Conservation (phyloP, 2,329 filamentous ascomycete species). For the Microdochium nivale region DNA sequence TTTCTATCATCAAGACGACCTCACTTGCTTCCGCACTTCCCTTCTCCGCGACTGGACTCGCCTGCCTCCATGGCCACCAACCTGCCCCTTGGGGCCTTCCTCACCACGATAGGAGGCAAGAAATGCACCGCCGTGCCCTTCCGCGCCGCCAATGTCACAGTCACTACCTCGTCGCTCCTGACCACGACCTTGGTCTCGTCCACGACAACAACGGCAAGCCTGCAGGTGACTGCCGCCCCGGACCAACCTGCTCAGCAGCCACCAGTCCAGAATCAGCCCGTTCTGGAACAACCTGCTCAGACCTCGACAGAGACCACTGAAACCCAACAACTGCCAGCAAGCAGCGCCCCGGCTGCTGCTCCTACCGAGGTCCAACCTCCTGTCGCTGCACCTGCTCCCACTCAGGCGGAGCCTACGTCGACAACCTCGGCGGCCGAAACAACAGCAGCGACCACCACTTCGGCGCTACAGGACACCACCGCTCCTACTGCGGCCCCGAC, state of each 20-base stretch:
- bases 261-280: slow-evolving; percentile 1
- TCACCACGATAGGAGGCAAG: slow-evolving; percentile 39
- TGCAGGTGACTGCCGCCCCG: not conserved
- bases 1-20: slow-evolving; percentile 15
- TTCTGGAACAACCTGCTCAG: too few species aligned
- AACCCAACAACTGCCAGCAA: too few species aligned
- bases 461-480: not conserved
- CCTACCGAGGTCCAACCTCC: not conserved
- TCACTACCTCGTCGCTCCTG: slow-evolving; percentile 5
- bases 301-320: not conserved
- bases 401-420: not conserved
- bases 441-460: not conserved
- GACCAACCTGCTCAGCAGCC: slow-evolving; percentile 8
- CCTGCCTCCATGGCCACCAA: slow-evolving; percentile 31
- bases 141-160: slow-evolving; percentile 17
- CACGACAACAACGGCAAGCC: slow-evolving; percentile 6
- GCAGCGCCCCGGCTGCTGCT: too few species aligned
- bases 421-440: not conserved
- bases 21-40: slow-evolving; percentile 10
- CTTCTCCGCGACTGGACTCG: slow-evolving; percentile 34
- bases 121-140: slow-evolving; percentile 44
- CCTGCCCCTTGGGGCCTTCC: slow-evolving; percentile 36
- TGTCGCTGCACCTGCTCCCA: not conserved
- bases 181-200: slow-evolving; percentile 7
- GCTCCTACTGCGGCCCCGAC: not conserved